phyloP scores from a whole-genome alignment of 2,329 filamentous ascomycete genomes.

The Aspergillus hortae region DNA sequence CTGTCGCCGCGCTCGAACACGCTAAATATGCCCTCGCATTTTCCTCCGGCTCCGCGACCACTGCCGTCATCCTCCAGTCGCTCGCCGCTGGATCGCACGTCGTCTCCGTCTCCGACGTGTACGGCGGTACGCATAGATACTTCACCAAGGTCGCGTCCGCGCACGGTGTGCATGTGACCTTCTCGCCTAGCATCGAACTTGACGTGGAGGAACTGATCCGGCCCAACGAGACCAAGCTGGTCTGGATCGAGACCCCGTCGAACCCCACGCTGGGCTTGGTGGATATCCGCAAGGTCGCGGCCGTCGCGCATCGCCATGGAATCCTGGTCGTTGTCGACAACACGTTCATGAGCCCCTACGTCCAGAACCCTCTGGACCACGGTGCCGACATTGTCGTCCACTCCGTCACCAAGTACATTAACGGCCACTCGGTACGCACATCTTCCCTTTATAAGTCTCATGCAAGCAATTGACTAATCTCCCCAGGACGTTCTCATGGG shows the following conservation, averaged over 20 bases:
- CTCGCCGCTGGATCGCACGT: constrained; percentile 89
- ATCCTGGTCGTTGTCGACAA: constrained; percentile 98
- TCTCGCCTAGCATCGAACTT: constrained; percentile 86
- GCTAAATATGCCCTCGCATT: constrained; percentile 92
- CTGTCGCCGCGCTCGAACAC: constrained; percentile 87
- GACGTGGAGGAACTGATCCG: constrained; percentile 83
- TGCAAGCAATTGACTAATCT: too few relatives aligned
- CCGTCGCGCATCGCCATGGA: constrained; percentile 78
- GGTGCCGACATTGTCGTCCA: constrained; percentile 97
- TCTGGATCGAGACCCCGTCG: constrained; percentile 95
- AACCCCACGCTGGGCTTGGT: constrained; percentile 93
- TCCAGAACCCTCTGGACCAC: constrained; percentile 93
- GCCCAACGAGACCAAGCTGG: constrained; percentile 75
- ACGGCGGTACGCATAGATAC: constrained; percentile 96
- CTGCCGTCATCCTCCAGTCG: constrained; percentile 87
- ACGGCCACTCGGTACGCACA: constrained; percentile 67
- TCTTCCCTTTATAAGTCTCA: not conserved
- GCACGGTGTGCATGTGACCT: constrained; percentile 91
- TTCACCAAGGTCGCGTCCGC: constrained; percentile 97
- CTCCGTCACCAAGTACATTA: constrained; percentile 98
- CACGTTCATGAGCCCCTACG: constrained; percentile 93
- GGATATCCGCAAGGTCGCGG: constrained; percentile 82
- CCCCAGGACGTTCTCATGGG: constrained; percentile 89
- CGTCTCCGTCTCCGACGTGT: constrained; percentile 94
- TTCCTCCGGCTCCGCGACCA: constrained; percentile 89